Evolutionary conservation across 768 basidiomycete species (phyloP), one percentile per base, ranked within the genome.

Genomic region (Lactarius tabidus): DNA sequence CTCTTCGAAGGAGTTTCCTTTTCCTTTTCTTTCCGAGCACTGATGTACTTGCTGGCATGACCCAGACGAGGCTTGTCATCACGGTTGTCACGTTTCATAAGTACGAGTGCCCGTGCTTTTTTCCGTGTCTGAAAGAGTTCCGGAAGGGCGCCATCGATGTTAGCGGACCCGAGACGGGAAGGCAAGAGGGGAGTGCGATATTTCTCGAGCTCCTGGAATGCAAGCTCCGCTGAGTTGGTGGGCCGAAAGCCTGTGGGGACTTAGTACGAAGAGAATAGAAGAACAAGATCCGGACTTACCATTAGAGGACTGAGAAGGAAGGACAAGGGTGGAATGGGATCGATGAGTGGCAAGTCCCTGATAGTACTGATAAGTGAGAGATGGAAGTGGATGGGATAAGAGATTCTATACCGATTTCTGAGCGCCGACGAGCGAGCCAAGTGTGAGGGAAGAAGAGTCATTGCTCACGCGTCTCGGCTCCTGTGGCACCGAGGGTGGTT

Each of bases 141-240:
- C 7, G 87, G 85, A 45, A 82, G 67, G 8, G 55, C 31, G 43
- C 39, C 57, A 55, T 67, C 60, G 35, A 45, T n/a, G 39, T 55
- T 43, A 38, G 48, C 59, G 18, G 51, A 57, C 9, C 84, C 82
- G 43, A 78, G 74, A 23, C 81, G 80, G n/a, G 87, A 85, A 14
- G 90, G 89, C 18, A 91, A 70, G 53, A 92, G 80, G 7, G 90
- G 90, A 1, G 88, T 92, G 76, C 87, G 88, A 78, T 91, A 92
- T 35, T 88, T 80, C 67, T 91, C 89, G 53, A 90, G 77, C 69
- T 89, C 86, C 51, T 87, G 85, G 6, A 92, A 78, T 18, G 86
- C 86, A 64, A 81, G 80, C 75, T 90, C 87, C 23, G 88, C 85
- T 20, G 85, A 79, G 52, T 80, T 84, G 69, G 77, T 73, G 18